Conservation (phyloP, 2,329 filamentous ascomycete genomes). For the Plenodomus lindquistii region DNA sequence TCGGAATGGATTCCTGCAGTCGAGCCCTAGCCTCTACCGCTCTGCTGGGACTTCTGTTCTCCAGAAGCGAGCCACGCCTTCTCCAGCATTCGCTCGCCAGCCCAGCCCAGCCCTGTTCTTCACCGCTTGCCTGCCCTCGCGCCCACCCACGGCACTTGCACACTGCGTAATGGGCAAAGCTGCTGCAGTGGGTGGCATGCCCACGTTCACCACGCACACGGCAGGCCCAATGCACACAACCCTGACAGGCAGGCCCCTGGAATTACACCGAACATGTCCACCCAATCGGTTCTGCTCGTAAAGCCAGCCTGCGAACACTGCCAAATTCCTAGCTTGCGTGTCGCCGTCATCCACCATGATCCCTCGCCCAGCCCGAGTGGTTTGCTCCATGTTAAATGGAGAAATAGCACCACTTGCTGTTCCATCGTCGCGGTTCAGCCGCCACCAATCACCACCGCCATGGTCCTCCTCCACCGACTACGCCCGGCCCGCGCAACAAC, state of each 20-base stretch:
- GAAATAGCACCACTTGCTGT: slow-evolving; percentile 8
- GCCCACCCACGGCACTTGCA: background rate
- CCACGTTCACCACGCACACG: background rate
- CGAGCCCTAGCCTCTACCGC: no score
- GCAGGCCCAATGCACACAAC: no score
- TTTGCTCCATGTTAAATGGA: background rate
- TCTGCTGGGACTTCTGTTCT: no score
- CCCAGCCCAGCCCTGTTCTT: no score
- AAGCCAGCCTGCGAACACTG: slow-evolving; percentile 9
- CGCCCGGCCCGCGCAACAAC: background rate
- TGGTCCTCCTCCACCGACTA: background rate
- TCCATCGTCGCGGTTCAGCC: slow-evolving; percentile 9
- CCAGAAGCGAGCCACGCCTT: no score
- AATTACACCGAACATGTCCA: background rate
- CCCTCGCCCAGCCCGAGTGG: slow-evolving; percentile 5
- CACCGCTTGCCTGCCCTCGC: no score
- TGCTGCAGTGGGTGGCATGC: background rate
- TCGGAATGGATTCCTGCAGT: no score
- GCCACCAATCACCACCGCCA: background rate
- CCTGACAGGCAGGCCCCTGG: slow-evolving; percentile 5
- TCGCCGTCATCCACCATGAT: slow-evolving; percentile 6
- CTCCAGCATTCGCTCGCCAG: no score
- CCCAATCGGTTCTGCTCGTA: slow-evolving; percentile 4
- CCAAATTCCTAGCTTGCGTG: slow-evolving; percentile 1
- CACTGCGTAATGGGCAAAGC: background rate